Evolutionary conservation across 2,329 filamentous ascomycete genomes (phyloP), one percentile per base, ranked within the genome.

Genomic region (Ophiostoma fasciatum): DNA sequence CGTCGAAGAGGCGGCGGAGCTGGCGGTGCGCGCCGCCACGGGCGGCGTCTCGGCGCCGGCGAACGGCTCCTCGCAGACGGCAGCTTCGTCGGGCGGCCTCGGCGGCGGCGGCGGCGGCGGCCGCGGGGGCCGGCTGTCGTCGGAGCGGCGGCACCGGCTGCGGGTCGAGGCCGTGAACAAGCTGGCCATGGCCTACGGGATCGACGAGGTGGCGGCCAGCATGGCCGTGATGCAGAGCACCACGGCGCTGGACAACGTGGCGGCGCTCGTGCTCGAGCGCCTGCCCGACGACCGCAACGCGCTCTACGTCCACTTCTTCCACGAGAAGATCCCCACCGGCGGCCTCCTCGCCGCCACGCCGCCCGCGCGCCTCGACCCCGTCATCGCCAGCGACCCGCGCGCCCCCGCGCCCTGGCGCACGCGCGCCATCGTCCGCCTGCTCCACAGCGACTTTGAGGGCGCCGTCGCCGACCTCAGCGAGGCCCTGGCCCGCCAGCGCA

Each of bases 231-330:
- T 88, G 82, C 81, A 88, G 58, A 75, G 76, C 37, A 74, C 81
- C 1, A 81, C 78, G 14, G 74, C 78, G 0, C 60, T 92, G 11
- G 81, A 90, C 47, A 78, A 83, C 40, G 78, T 90, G 3, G 82
- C 78, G 3, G 65, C 68, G 6, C 62, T 79, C 42, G 82, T 92
- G 22, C 58, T 90, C 42, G 74, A 81, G 52, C 66, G 81, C 42
- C 76, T 71, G 41, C 64, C 72, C 9, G 53, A 65, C 34, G 75
- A 85, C 49, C 57, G 64, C 29, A 80, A 90, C 49, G 83, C 82
- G 20, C 80, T 78, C 54, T 90, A 90, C 51, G 83, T 90, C n/a
- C 80, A 90, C 52, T 90, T 88, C 59, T 92, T 92, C 55, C 82
- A 88, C 57, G 82, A 92, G 57, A 90, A 88, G 67, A 87, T 90